Percentiles rank a stretch among this genome's conserved stretches.
Evolutionary conservation across 2,329 filamentous ascomycete genomes (phyloP).

Genomic region (Chaetomium strumarium): DNA sequence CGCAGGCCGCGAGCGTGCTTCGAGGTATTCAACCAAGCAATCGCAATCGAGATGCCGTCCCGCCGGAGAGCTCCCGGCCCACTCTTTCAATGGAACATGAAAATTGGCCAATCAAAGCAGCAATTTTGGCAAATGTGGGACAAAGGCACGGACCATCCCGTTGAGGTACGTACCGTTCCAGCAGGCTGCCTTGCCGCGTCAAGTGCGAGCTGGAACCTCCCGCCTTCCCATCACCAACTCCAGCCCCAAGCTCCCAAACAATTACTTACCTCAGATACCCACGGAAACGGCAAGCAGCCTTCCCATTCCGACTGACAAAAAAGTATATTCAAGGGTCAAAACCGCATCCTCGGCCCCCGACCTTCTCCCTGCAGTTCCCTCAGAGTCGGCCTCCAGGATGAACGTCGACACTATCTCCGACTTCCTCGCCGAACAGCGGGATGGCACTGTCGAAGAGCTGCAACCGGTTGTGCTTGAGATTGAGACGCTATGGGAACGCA

Average conservation of each 20-base stretch:
- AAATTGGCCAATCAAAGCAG: conserved; percentile 19
- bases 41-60: conserved; percentile 9
- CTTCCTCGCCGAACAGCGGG: conserved; percentile 86
- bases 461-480: conserved; percentile 86
- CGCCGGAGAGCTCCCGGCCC: conserved; percentile 22
- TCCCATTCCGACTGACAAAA: background rate
- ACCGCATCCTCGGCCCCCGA: background rate
- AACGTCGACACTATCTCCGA: conserved; percentile 83
- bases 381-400: conserved; percentile 44
- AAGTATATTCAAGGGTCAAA: background rate
- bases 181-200: conserved; percentile 42
- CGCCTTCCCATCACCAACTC: conserved; percentile 16
- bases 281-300: background rate
- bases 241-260: conserved; percentile 8
- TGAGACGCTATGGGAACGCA: conserved; percentile 96
- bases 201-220: conserved; percentile 14
- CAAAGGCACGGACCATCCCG: conserved; percentile 7
- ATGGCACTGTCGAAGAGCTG: conserved; percentile 78
- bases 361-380: background rate
- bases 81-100: conserved; percentile 4
- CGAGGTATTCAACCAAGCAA: conserved; percentile 13
- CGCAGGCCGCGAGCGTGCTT: conserved; percentile 20
- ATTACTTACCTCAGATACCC: conserved; percentile 3
- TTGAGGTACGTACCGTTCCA: conserved; percentile 20
- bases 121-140: conserved; percentile 3